Conservation (phyloP, 2,329 filamentous ascomycete species). For the Blumeria graminis region DNA sequence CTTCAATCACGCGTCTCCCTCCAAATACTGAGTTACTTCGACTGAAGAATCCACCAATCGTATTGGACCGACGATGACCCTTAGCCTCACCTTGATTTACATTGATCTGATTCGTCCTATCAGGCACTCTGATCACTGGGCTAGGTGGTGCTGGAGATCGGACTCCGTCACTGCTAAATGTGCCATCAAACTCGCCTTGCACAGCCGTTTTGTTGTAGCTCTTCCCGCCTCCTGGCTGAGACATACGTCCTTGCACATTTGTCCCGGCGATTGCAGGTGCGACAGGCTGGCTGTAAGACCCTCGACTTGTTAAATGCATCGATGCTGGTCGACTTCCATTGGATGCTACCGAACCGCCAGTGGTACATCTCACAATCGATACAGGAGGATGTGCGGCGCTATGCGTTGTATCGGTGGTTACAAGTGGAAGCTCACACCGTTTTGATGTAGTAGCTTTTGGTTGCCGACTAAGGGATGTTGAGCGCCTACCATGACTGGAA, state of each 20-base stretch:
- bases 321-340: constrained; percentile 22
- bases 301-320: constrained; percentile 41
- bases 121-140: constrained; percentile 27
- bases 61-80: constrained; percentile 44
- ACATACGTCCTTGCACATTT: constrained; percentile 72
- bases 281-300: constrained; percentile 70
- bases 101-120: constrained; percentile 7
- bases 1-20: constrained; percentile 19
- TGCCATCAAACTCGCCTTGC: constrained; percentile 28
- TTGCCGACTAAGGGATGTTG: constrained; percentile 12
- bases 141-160: constrained; percentile 31
- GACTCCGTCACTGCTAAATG: constrained; percentile 29
- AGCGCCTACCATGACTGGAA: constrained; percentile 19
- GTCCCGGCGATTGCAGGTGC: constrained; percentile 72
- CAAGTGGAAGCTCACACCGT: constrained; percentile 26
- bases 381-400: constrained; percentile 21
- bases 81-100: constrained; percentile 15
- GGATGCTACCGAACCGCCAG: constrained; percentile 57
- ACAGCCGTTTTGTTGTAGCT: constrained; percentile 39
- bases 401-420: constrained; percentile 28
- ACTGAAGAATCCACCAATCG: constrained; percentile 63
- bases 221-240: constrained; percentile 42
- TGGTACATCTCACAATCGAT: constrained; percentile 39
- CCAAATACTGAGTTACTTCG: constrained; percentile 56
- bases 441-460: constrained; percentile 21